phyloP scores from a whole-genome alignment of 1,284 basidiomycete species.

The Moesziomyces aphidis region DNA sequence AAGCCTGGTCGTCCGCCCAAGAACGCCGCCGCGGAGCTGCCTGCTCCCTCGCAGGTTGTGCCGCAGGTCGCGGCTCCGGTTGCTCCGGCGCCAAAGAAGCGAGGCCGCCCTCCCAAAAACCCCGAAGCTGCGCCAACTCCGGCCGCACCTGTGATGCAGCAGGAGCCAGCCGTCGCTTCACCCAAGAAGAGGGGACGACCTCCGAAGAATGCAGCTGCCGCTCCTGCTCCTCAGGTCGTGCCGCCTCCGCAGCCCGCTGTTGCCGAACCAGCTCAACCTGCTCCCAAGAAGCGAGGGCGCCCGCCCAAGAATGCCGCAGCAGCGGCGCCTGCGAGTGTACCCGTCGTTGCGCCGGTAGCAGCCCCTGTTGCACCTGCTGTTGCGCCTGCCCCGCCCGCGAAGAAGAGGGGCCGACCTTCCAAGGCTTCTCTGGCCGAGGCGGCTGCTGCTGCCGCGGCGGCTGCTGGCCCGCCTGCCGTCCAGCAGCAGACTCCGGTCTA shows the following conservation, averaged over 20 bases:
- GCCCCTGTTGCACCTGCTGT: conserved; percentile 1
- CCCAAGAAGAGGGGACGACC: conserved; percentile 32
- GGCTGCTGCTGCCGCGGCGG: conserved; percentile 8
- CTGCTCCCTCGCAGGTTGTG: conserved; percentile 1
- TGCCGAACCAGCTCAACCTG: conserved; percentile 5
- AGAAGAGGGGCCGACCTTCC: conserved; percentile 40
- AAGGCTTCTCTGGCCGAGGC: conserved; percentile 27
- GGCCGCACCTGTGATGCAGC: conserved; percentile 3
- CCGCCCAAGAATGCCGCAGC: conserved; percentile 19
- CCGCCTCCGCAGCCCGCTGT: not conserved
- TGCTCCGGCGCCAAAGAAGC: conserved; percentile 25
- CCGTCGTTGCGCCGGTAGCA: not conserved
- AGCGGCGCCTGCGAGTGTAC: not conserved
- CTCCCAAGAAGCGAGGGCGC: conserved; percentile 38
- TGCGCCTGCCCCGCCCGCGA: conserved; percentile 7
- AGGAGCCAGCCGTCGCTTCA: not conserved
- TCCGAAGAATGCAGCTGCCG: conserved; percentile 8
- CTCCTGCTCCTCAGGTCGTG: not conserved
- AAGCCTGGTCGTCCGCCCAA: conserved; percentile 36
- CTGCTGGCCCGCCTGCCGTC: conserved; percentile 1
- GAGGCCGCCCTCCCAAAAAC: conserved; percentile 33
- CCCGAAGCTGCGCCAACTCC: conserved; percentile 5
- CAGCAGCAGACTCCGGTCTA: not conserved
- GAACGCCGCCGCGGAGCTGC: conserved; percentile 10
- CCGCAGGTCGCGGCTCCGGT: conserved; percentile 3